Evolutionary conservation across 768 basidiomycete genomes (phyloP).

Genomic region (Rhizopogon roseolus): DNA sequence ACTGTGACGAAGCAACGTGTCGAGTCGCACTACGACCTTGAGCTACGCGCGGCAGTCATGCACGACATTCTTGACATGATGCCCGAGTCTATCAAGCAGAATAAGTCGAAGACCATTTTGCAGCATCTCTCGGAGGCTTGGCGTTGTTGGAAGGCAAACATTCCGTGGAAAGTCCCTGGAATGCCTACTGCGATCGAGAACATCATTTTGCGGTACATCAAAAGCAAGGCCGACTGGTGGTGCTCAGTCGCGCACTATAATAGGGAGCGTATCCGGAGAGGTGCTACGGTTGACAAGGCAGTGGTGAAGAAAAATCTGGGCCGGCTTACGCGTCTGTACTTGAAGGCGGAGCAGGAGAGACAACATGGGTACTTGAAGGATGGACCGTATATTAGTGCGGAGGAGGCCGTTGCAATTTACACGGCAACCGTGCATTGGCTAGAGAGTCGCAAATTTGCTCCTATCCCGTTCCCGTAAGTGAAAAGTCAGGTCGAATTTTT

Average conservation of each 20-base stretch:
- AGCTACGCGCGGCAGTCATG: slow-evolving; percentile 98
- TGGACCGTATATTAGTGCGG: slow-evolving; percentile 97
- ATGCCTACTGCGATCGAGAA: slow-evolving; percentile 99
- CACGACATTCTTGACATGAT: slow-evolving; percentile 99
- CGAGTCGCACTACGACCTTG: slow-evolving; percentile 97
- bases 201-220: slow-evolving; percentile 97
- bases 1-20: slow-evolving; percentile 99
- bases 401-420: slow-evolving; percentile 98
- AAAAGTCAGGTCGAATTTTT: neutral
- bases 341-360: slow-evolving; percentile 98
- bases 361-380: slow-evolving; percentile 99
- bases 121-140: slow-evolving; percentile 98
- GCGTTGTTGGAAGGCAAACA: slow-evolving; percentile 96
- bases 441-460: slow-evolving; percentile 95
- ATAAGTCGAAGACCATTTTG: slow-evolving; percentile 99
- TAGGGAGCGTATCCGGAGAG: slow-evolving; percentile 93
- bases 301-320: slow-evolving; percentile 99
- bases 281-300: slow-evolving; percentile 96
- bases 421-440: slow-evolving; percentile 99
- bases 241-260: slow-evolving; percentile 96
- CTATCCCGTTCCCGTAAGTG: slow-evolving; percentile 93
- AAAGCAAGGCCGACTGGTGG: slow-evolving; percentile 99
- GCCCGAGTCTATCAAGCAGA: slow-evolving; percentile 99
- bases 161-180: slow-evolving; percentile 99
- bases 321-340: slow-evolving; percentile 92